Base-by-base conservation (phyloP, 208 protist genomes). In the Herpetomonas tarakana region DNA sequence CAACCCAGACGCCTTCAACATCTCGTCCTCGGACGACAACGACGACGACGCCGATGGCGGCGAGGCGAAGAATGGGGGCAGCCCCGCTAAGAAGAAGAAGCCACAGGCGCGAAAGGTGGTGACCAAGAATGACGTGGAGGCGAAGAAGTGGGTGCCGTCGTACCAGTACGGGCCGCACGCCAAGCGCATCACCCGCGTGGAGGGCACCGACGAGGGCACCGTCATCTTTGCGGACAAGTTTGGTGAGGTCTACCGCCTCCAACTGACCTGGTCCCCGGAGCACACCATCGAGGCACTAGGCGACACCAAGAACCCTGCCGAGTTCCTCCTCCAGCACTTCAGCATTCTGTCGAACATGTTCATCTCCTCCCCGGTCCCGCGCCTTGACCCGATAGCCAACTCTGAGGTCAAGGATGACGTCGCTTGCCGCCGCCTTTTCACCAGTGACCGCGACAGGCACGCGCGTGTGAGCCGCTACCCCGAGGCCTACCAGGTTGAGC, bases 141-240 rank as follows among this genome's bases (percentile, higher is more conserved):
- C 69, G 35, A 61, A 68, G 47, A 66, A 65, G 30, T 73, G 65
- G 65, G 65, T 72, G 62, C 78, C 77, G 18, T 63, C 73, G n/a
- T 93, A 74, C 64, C 57, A 51, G 46, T 91, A 86, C 70, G 83
- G 86, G 1, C 89, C 86, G 3, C 89, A 93, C 62, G 67, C 71
- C 19, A 95, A 95, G 71, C 83, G 86, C 62, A 92, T 95, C 56
- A 91, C 79, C 9, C 76, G 83, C 47, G 55, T 91, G 25, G 73
- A 64, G 12, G 71, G 76, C 2, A 71, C 60, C 46, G 44, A 76
- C 44, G 88, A 89, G 30, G 71, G 70, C 46, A 78, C 67, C 22
- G 78, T 95, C 41, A 56, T 95, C 25, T 94, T 92, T 57, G 89
- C 86, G 18, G 89, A 95, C 76, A 95, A 93, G 71, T 95, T 95